Evolutionary conservation across 2,329 filamentous ascomycete species (phyloP).

Genomic region (Didymella sp.): DNA sequence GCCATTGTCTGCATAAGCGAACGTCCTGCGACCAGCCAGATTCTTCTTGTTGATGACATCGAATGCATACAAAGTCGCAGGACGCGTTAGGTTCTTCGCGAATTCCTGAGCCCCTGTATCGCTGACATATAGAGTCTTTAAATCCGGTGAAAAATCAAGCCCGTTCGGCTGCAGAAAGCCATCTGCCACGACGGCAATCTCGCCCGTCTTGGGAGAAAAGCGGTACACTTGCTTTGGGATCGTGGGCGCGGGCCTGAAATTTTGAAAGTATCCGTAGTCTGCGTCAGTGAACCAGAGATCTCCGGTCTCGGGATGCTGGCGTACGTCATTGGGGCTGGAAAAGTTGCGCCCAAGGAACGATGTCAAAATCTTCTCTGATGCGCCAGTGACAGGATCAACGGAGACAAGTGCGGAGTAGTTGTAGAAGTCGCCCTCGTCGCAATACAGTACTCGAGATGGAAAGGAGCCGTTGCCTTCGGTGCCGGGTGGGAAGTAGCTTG

Average conservation of each 20-base stretch:
- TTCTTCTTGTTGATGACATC: slow-evolving; percentile 50
- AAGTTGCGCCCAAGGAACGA: slow-evolving; percentile 58
- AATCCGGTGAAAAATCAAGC: slow-evolving; percentile 54
- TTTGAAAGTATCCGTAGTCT: slow-evolving; percentile 42
- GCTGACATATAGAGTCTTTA: slow-evolving; percentile 55
- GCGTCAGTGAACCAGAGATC: slow-evolving; percentile 61
- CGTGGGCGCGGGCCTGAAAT: slow-evolving; percentile 40
- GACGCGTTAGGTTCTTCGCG: slow-evolving; percentile 47
- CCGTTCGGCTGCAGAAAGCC: slow-evolving; percentile 55
- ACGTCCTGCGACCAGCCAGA: slow-evolving; percentile 53
- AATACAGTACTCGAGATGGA: slow-evolving; percentile 40
- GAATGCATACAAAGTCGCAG: slow-evolving; percentile 54
- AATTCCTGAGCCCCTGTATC: slow-evolving; percentile 55
- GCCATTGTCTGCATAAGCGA: slow-evolving; percentile 63
- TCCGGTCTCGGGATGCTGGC: slow-evolving; percentile 52
- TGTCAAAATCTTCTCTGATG: slow-evolving; percentile 52
- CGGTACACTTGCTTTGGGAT: slow-evolving; percentile 52
- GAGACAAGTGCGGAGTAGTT: slow-evolving; percentile 53
- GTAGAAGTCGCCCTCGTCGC: slow-evolving; percentile 49
- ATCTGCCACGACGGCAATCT: slow-evolving; percentile 52
- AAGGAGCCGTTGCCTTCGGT: slow-evolving; percentile 30
- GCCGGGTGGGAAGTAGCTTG: slow-evolving; percentile 45
- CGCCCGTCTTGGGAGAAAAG: slow-evolving; percentile 52
- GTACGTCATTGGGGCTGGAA: slow-evolving; percentile 53
- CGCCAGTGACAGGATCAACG: slow-evolving; percentile 55